Evolutionary conservation across 805 yeast genomes (phyloP), one percentile per base, ranked within the genome.

Genomic region (Yarrowia sp.): DNA sequence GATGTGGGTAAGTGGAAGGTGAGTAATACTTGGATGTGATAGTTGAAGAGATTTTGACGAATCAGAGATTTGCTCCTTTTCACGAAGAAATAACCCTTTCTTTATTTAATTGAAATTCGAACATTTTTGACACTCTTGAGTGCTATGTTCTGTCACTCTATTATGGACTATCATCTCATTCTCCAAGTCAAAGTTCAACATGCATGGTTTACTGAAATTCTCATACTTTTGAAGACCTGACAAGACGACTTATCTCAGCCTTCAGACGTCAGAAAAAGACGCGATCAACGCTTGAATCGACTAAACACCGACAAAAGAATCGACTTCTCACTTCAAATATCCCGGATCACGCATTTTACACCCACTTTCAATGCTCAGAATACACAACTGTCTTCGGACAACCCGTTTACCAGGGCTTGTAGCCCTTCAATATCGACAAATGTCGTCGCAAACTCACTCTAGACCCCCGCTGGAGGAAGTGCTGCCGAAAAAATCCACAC

Each of bases 401-500:
- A 33, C 36, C 12, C 63, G 63, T 20, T 40, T 55, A 39, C 14
- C 63, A 40, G 47, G 47, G 24, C 38, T 30, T 1, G 24, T 55
- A n/a, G 46, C 61, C 2, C 36, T 39, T 14, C 36, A 20, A 55
- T 39, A 2, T 14, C 61, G 61, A 20, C 30, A 24, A 24, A 24
- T 24, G 38, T 9, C 38, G 38, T 36, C 38, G 9, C 38, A 36
- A 36, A 10, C 38, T 9, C 38, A 12, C 38, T 24, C 66, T 7
- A 17, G 55, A 3, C 67, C 67, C 14, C 49, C 47, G 14, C 49
- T 64, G 14, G 67, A 52, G 14, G 67, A 64, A 13, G 50, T 64
- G 3, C 67, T 34, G 36, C 70, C 50, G 56, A 69, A 42, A 34
- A 72, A 71, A 67, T 61, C 61, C 15, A 68, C 58, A 0, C 71